These are phyloP conservation scores for Aquanectria penicillioides DNA, from an alignment of 2,329 filamentous ascomycete genomes.

Conservation along the genomic window DNA sequence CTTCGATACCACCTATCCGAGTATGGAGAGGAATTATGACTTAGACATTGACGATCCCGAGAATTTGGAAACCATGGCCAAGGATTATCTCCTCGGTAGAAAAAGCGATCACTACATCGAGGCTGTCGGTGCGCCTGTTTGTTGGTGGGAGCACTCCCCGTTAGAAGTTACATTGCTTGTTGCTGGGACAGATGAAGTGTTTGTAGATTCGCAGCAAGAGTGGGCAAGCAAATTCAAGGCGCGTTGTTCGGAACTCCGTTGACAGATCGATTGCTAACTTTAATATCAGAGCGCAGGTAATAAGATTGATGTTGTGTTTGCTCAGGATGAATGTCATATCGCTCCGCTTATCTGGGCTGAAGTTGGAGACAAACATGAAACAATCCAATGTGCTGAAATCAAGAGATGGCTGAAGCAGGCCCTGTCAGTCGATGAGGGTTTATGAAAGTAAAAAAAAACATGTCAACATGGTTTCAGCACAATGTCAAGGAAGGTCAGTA, in stretches of 20 bases:
- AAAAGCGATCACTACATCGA: not conserved
- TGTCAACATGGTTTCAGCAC: too few relatives aligned
- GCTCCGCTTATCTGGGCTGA: not conserved
- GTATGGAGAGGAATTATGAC: not conserved
- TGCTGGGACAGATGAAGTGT: not conserved
- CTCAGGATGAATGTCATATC: not conserved
- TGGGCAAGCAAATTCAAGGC: constrained; percentile 41
- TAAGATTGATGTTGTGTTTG: not conserved
- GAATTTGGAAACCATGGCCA: not conserved
- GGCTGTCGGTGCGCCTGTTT: not conserved
- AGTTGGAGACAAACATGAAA: not conserved
- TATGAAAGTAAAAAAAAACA: too few relatives aligned
- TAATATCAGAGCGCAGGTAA: not conserved
- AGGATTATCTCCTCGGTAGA: not conserved
- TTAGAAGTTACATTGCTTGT: not conserved
- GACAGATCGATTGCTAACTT: not conserved
- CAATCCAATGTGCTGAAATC: not conserved
- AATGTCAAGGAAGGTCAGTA: too few relatives aligned
- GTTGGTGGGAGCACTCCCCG: not conserved
- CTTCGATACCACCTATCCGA: not conserved
- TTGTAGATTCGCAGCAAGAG: not conserved
- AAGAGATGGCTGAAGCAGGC: not conserved
- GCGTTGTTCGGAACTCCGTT: not conserved
- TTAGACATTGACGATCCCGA: not conserved
- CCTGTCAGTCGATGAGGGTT: too few relatives aligned